phyloP scores from a whole-genome alignment of 2,329 filamentous ascomycete genomes.

The Penicillium oxalicum region DNA sequence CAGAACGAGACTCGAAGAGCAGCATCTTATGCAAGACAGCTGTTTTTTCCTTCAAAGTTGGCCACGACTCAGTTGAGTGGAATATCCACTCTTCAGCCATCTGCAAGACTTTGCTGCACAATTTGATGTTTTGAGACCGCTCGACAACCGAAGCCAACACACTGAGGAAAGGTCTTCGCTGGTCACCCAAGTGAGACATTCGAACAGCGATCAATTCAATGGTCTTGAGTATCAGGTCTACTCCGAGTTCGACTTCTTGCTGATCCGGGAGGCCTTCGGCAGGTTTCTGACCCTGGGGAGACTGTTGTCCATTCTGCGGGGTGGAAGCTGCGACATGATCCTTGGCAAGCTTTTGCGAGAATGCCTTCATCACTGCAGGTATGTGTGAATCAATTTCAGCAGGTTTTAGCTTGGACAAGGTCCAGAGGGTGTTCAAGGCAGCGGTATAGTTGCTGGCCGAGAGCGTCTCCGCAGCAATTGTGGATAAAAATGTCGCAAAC shows the following conservation, averaged over 20 bases:
- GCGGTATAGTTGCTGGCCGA: constrained; percentile 75
- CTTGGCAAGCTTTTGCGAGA: constrained; percentile 85
- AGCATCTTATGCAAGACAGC: constrained; percentile 99
- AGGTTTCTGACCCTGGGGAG: constrained; percentile 36
- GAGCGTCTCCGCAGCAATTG: constrained; percentile 81
- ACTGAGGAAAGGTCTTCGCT: constrained; percentile 86
- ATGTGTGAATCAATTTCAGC: constrained; percentile 88
- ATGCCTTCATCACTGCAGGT: constrained; percentile 78
- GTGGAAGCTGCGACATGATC: constrained; percentile 79
- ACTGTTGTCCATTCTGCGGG: constrained; percentile 40
- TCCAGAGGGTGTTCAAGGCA: constrained; percentile 90
- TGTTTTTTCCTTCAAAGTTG: constrained; percentile 96
- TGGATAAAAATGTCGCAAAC: constrained; percentile 76
- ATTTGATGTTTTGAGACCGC: constrained; percentile 76
- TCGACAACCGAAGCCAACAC: constrained; percentile 92
- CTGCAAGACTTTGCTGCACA: constrained; percentile 87
- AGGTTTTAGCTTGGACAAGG: constrained; percentile 75
- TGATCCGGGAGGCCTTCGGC: constrained; percentile 50
- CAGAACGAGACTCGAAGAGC: constrained; percentile 78
- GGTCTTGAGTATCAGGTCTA: constrained; percentile 85
- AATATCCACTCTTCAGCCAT: constrained; percentile 98
- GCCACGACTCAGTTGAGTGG: constrained; percentile 87
- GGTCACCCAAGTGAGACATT: constrained; percentile 88
- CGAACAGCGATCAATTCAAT: constrained; percentile 87
- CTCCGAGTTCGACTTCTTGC: constrained; percentile 82